Conservation (phyloP, 768 basidiomycete genomes). For the Wakefieldia striispora region DNA sequence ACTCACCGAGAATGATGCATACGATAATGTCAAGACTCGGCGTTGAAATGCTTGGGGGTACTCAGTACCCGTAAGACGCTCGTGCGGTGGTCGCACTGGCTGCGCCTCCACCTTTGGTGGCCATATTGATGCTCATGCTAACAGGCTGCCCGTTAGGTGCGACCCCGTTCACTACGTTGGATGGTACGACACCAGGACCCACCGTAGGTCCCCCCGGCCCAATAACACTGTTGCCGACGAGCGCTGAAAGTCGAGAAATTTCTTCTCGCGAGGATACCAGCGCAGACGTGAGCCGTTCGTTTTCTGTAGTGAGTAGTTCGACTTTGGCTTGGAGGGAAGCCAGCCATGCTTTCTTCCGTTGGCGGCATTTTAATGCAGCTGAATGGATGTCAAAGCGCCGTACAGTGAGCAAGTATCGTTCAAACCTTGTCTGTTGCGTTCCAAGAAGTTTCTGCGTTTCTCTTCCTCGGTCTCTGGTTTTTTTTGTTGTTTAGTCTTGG, state of each 20-base stretch:
- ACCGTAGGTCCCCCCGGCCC: slow-evolving; percentile 36
- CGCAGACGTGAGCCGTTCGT: slow-evolving; percentile 87
- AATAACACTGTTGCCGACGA: slow-evolving; percentile 66
- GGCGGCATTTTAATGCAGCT: slow-evolving; percentile 99
- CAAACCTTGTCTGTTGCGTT: slow-evolving; percentile 93
- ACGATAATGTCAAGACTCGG: slow-evolving; percentile 2
- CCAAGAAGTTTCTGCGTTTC: slow-evolving; percentile 94
- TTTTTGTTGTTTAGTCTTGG: slow-evolving; percentile 41
- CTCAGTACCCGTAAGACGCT: slow-evolving; percentile 43
- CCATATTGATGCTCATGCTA: slow-evolving; percentile 43
- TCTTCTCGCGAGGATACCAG: slow-evolving; percentile 90
- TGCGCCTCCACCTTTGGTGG: slow-evolving; percentile 36
- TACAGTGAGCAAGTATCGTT: background rate
- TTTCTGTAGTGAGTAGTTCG: slow-evolving; percentile 89
- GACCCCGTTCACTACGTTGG: slow-evolving; percentile 26
- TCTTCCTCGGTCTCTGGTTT: slow-evolving; percentile 98
- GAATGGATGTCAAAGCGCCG: slow-evolving; percentile 7
- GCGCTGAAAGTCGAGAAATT: slow-evolving; percentile 75
- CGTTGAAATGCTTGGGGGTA: background rate
- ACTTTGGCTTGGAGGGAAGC: slow-evolving; percentile 89
- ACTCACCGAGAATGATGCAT: slow-evolving; percentile 18
- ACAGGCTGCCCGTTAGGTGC: slow-evolving; percentile 36
- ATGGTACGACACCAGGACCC: slow-evolving; percentile 29
- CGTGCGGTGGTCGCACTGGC: slow-evolving; percentile 29
- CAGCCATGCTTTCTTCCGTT: slow-evolving; percentile 99